Percentiles rank a stretch among this genome's conserved stretches.
Conservation (phyloP, 1,284 basidiomycete species). For the Puccinia triticina region DNA sequence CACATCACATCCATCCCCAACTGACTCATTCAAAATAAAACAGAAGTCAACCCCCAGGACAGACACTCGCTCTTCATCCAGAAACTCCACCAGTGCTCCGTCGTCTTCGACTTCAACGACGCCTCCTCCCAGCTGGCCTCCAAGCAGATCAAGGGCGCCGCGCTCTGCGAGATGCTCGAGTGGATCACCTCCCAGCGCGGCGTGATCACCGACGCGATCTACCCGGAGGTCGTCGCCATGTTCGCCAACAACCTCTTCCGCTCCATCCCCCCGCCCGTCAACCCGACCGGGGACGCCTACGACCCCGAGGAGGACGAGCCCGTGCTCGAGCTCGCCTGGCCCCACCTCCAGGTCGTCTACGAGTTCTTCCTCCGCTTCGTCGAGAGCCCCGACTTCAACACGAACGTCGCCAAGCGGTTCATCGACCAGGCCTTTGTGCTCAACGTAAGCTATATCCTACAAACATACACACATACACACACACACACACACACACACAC, state of each 20-base stretch:
- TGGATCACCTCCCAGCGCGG: constrained; percentile 96
- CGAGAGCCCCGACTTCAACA: constrained; percentile 97
- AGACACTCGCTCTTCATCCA: constrained; percentile 88
- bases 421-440: constrained; percentile 96
- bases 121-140: constrained; percentile 91
- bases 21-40: no score
- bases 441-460: no score
- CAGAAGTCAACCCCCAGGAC: constrained; percentile 87
- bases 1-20: constrained; percentile 16
- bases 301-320: constrained; percentile 99
- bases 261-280: constrained; percentile 98
- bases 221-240: constrained; percentile 99
- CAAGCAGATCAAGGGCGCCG: constrained; percentile 98
- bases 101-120: constrained; percentile 99
- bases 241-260: constrained; percentile 97
- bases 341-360: constrained; percentile 98
- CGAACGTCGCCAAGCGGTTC: constrained; percentile 94
- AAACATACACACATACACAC: no score
- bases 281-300: constrained; percentile 95
- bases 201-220: constrained; percentile 95
- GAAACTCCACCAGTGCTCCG: constrained; percentile 93
- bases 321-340: constrained; percentile 98
- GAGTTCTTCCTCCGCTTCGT: constrained; percentile 99
- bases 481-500: no score
- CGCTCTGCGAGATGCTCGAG: constrained; percentile 97